Evolutionary conservation across 805 yeast genomes (phyloP).

Genomic region (Candida lessepsii): DNA sequence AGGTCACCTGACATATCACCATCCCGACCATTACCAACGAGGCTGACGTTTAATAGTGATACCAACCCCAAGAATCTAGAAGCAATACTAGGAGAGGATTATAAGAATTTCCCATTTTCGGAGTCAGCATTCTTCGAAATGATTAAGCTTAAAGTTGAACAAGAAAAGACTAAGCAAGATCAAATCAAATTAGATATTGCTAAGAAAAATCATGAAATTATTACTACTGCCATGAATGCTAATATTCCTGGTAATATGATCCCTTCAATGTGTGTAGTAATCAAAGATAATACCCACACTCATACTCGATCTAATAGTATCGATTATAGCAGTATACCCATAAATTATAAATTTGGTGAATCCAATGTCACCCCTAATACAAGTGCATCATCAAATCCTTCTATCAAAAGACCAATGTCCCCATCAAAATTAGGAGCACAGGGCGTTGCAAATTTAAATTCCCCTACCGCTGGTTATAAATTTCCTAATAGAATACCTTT

Average conservation of each 20-base stretch:
- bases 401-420: slow-evolving; percentile 45
- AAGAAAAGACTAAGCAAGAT: slow-evolving; percentile 81
- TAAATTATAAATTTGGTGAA: slow-evolving; percentile 37
- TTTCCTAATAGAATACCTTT: slow-evolving; percentile 13
- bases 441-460: slow-evolving; percentile 55
- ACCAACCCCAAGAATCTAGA: slow-evolving; percentile 1
- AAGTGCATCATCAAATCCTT: slow-evolving; percentile 6
- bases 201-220: slow-evolving; percentile 56
- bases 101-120: slow-evolving; percentile 52
- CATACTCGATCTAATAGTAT: slow-evolving; percentile 6
- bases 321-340: slow-evolving; percentile 23
- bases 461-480: slow-evolving; percentile 25
- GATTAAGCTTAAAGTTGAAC: slow-evolving; percentile 61
- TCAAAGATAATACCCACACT: neutral
- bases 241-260: slow-evolving; percentile 66
- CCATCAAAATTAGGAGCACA: slow-evolving; percentile 74
- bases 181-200: slow-evolving; percentile 65
- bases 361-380: slow-evolving; percentile 14
- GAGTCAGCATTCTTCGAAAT: slow-evolving; percentile 60
- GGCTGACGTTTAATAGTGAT: neutral
- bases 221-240: slow-evolving; percentile 57
- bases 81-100: slow-evolving; percentile 47
- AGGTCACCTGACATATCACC: slow-evolving; percentile 2
- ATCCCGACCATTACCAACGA: neutral
- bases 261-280: slow-evolving; percentile 51